These are phyloP conservation scores for Mycena belliarum DNA, from an alignment of 768 basidiomycete species.

Conservation along the genomic window DNA sequence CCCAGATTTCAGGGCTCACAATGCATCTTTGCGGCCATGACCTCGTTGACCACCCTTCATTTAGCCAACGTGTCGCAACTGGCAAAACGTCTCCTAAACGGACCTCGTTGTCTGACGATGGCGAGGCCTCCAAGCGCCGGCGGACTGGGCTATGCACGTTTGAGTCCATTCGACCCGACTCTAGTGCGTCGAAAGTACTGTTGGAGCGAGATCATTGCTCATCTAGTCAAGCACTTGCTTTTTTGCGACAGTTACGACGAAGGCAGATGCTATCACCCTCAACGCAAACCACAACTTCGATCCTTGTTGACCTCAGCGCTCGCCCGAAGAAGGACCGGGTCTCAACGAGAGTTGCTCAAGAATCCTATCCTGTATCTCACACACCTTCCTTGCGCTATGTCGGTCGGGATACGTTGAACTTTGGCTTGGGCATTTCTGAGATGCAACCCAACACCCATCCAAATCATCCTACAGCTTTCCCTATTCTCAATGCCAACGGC, in stretches of 20 bases:
- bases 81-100: not conserved
- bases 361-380: not conserved
- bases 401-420: too few species aligned
- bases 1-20: not conserved
- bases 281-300: not conserved
- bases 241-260: slow-evolving; percentile 5
- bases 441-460: too few species aligned
- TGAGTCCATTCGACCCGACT: not conserved
- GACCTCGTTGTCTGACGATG: not conserved
- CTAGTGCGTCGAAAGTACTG: not conserved
- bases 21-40: too few species aligned
- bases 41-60: not conserved
- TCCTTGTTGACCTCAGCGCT: not conserved
- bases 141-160: not conserved
- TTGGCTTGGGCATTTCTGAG: not conserved
- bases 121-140: slow-evolving; percentile 1
- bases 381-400: too few species aligned
- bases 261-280: not conserved
- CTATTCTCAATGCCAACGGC: not conserved
- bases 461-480: not conserved
- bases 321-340: not conserved
- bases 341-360: not conserved
- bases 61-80: not conserved
- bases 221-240: not conserved
- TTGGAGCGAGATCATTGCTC: not conserved